Evolutionary conservation across 306 rosid genomes (phyloP).

Genomic region (Vigna mungo): DNA sequence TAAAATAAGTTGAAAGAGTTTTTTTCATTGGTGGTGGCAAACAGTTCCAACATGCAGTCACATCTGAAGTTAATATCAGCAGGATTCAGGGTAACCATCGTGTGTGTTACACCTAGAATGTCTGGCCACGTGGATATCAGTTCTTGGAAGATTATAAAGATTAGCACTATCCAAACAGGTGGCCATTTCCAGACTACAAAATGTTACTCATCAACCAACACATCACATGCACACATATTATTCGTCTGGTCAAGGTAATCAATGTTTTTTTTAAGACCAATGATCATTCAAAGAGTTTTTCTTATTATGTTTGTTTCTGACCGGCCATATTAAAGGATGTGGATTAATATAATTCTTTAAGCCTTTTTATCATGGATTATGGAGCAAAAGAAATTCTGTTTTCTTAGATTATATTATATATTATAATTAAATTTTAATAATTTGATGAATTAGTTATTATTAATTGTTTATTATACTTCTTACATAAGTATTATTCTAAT

Average conservation of each 20-base stretch:
- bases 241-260: neutral
- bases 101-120: neutral
- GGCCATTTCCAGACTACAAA: neutral
- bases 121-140: neutral
- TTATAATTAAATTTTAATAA: too few species aligned
- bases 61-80: slow-evolving; percentile 4
- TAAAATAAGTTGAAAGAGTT: neutral
- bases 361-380: too few species aligned
- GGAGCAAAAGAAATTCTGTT: too few species aligned
- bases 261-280: neutral
- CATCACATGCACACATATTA: slow-evolving; percentile 17
- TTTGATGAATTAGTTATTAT: too few species aligned
- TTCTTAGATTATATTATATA: too few species aligned
- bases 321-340: too few species aligned
- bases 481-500: too few species aligned
- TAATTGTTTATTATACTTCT: too few species aligned
- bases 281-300: too few species aligned
- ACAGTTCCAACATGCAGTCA: slow-evolving; percentile 6
- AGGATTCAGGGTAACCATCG: neutral
- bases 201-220: neutral
- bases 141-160: neutral
- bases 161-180: neutral
- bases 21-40: slow-evolving; percentile 22
- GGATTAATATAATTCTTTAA: too few species aligned
- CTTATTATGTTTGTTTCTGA: too few species aligned